phyloP scores from a whole-genome alignment of 495 filamentous ascomycete species.

The Antarctomyces pellizariae region DNA sequence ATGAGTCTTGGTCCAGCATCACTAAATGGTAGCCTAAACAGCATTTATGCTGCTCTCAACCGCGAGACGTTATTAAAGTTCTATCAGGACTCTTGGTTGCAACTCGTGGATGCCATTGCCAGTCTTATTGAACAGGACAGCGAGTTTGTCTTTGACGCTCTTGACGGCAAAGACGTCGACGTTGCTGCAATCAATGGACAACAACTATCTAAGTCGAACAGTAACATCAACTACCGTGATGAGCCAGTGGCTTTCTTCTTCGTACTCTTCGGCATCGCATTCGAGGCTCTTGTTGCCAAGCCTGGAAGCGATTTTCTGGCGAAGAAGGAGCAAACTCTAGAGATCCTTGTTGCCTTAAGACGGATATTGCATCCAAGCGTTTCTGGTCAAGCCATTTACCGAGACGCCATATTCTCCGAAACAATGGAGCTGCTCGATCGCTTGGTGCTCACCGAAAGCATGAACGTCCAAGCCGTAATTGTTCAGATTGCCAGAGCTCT shows the following conservation, averaged over 20 bases:
- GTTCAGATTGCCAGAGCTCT: slow-evolving; percentile 80
- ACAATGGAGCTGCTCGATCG: slow-evolving; percentile 89
- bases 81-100: slow-evolving; percentile 95
- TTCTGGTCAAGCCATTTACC: slow-evolving; percentile 86
- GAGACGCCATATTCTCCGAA: slow-evolving; percentile 87
- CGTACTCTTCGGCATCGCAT: slow-evolving; percentile 86
- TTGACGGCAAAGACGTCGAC: slow-evolving; percentile 61
- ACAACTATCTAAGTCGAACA: slow-evolving; percentile 24
- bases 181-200: slow-evolving; percentile 25
- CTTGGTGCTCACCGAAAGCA: slow-evolving; percentile 72
- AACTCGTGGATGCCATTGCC: slow-evolving; percentile 89
- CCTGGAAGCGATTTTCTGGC: slow-evolving; percentile 44
- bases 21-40: slow-evolving; percentile 59
- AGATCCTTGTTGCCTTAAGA: slow-evolving; percentile 76
- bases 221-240: slow-evolving; percentile 88
- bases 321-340: slow-evolving; percentile 59
- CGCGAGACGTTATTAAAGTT: slow-evolving; percentile 84
- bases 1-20: slow-evolving; percentile 53
- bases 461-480: slow-evolving; percentile 76
- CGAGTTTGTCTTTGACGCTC: slow-evolving; percentile 86
- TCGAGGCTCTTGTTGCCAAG: slow-evolving; percentile 76
- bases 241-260: slow-evolving; percentile 99
- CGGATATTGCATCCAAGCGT: slow-evolving; percentile 91
- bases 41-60: slow-evolving; percentile 82
- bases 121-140: slow-evolving; percentile 94